These are phyloP conservation scores for Thinopyrum elongatum DNA, from an alignment of 176 grass and related monocot genomes.

Conservation along the genomic window DNA sequence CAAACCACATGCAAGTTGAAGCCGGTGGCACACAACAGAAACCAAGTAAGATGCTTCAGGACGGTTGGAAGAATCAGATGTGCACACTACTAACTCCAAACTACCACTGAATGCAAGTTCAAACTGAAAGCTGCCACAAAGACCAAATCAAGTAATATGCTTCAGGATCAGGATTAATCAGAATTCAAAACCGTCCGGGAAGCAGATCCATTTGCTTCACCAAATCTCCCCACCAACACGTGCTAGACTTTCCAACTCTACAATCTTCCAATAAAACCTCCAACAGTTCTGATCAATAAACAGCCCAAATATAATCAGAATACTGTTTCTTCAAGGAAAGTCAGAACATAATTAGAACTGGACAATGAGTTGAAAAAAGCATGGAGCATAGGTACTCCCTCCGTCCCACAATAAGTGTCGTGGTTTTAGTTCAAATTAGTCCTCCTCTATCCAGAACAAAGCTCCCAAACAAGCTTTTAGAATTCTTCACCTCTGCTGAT, in stretches of 20 bases:
- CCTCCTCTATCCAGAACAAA: too few relatives aligned
- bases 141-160: neutral
- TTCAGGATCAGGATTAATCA: neutral
- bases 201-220: neutral
- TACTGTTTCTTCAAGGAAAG: neutral
- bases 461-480: too few relatives aligned
- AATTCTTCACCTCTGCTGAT: neutral
- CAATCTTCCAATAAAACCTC: neutral
- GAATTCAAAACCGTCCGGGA: neutral
- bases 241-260: neutral
- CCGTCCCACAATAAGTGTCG: too few relatives aligned
- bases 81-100: neutral
- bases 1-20: neutral
- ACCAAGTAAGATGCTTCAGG: constrained; percentile 1
- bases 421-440: neutral
- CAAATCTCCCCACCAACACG: neutral
- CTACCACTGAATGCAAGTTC: neutral
- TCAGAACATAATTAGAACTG: neutral
- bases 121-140: neutral
- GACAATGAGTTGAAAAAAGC: too few relatives aligned
- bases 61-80: neutral
- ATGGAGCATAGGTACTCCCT: too few relatives aligned
- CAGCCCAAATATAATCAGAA: neutral
- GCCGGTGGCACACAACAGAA: neutral
- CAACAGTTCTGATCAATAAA: neutral